These are phyloP conservation scores for Corymbia maculata DNA, from an alignment of 345 rosid genomes.

Conservation along the genomic window DNA sequence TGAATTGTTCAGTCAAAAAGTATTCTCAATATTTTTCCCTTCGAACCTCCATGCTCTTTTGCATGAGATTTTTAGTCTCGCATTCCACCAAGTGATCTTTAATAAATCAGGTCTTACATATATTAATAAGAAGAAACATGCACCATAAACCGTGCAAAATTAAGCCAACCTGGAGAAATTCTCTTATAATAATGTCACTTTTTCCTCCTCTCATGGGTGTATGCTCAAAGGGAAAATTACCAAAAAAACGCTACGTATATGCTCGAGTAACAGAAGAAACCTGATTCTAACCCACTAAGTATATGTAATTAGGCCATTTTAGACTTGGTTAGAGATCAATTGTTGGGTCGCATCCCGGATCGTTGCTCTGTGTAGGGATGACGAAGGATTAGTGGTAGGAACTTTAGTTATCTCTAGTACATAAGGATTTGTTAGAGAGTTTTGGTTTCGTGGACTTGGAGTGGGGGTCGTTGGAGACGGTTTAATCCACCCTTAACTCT, in stretches of 20 bases:
- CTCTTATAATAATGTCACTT: no score
- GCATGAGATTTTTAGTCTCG: no score
- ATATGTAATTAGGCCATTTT: neutral
- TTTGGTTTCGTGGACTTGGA: neutral
- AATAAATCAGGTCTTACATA: no score
- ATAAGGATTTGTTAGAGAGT: neutral
- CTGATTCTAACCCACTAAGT: neutral
- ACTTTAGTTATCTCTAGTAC: neutral
- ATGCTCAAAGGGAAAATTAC: no score
- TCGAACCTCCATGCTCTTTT: no score
- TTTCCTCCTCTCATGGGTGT: no score
- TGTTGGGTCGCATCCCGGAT: neutral
- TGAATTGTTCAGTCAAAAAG: neutral
- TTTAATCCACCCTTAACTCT: neutral
- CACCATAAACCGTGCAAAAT: no score
- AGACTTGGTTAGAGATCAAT: neutral
- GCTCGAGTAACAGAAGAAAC: neutral
- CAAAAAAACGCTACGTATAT: no score
- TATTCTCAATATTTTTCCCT: neutral
- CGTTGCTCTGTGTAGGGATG: neutral
- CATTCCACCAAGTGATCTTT: no score
- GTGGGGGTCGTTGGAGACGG: neutral
- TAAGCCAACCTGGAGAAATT: no score
- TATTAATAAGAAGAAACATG: no score
- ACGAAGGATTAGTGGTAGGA: neutral